Evolutionary conservation across 331 rosid species (phyloP).

Genomic region (Acacia concinna): DNA sequence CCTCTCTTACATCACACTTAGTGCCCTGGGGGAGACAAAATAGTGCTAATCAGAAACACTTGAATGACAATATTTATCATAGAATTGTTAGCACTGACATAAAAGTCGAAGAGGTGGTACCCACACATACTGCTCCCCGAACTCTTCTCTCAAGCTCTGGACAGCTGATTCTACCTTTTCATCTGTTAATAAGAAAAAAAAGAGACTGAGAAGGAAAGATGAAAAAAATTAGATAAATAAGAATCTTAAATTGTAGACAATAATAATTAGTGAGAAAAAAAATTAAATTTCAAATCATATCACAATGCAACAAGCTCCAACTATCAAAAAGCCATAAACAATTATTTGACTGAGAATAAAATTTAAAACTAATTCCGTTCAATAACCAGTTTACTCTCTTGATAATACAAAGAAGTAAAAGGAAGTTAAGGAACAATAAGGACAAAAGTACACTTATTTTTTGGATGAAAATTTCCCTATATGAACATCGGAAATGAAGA

Average conservation of each 20-base stretch:
- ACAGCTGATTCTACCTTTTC: constrained; percentile 73
- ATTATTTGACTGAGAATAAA: neutral
- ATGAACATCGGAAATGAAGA: constrained; percentile 3
- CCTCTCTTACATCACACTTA: constrained; percentile 81
- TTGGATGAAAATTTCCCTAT: neutral
- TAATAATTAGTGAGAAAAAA: constrained; percentile 10
- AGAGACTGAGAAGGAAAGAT: constrained; percentile 17
- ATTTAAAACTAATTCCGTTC: neutral
- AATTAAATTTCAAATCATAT: neutral
- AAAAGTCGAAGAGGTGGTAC: constrained; percentile 65
- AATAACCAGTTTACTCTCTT: constrained; percentile 1
- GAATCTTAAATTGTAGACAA: constrained; percentile 18
- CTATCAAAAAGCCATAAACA: neutral
- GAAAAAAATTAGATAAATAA: constrained; percentile 27
- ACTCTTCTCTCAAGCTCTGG: constrained; percentile 59
- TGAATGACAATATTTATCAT: neutral
- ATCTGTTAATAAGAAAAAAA: constrained; percentile 42
- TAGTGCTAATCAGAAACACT: constrained; percentile 20
- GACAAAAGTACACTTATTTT: neutral
- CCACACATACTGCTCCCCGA: constrained; percentile 96
- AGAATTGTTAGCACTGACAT: constrained; percentile 21
- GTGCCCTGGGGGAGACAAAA: constrained; percentile 62
- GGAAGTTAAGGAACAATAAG: neutral
- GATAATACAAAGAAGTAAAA: neutral
- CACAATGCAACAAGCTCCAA: neutral